phyloP scores from a whole-genome alignment of 352 stramenopile species.

The Thraustotheca clavata region DNA sequence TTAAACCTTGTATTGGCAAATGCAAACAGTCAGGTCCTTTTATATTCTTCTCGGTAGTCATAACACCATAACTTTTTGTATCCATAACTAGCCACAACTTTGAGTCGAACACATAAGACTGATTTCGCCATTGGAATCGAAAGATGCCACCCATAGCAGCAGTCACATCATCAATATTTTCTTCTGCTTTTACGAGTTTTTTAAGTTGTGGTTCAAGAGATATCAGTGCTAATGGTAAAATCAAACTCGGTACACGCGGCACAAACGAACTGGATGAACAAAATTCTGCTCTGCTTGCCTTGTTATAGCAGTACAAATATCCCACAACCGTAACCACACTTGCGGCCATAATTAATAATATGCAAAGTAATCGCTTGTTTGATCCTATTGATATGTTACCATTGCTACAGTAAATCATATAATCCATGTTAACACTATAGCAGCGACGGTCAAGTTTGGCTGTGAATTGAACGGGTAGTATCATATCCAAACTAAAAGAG shows the following conservation, averaged over 20 bases:
- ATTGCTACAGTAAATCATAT: slow-evolving; percentile 2
- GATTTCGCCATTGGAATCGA: neutral
- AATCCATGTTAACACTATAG: neutral
- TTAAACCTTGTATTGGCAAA: neutral
- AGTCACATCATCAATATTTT: neutral
- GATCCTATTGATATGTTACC: neutral
- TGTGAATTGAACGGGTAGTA: neutral
- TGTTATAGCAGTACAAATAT: neutral
- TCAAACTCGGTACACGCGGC: neutral
- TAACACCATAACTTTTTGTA: neutral
- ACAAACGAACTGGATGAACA: neutral
- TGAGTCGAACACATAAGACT: neutral
- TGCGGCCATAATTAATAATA: neutral
- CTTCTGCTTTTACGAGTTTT: neutral
- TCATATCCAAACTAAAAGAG: neutral
- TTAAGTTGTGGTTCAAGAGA: neutral
- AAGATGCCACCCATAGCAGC: neutral
- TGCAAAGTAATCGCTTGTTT: neutral
- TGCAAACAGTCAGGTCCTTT: neutral
- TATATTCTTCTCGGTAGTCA: neutral
- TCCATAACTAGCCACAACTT: neutral
- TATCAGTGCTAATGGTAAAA: neutral
- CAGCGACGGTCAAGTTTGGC: neutral
- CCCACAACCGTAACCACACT: neutral
- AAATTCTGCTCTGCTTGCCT: too few species aligned